Evolutionary conservation across 2,329 filamentous ascomycete genomes (phyloP).

Genomic region (Cadophora luteo-olivacea): DNA sequence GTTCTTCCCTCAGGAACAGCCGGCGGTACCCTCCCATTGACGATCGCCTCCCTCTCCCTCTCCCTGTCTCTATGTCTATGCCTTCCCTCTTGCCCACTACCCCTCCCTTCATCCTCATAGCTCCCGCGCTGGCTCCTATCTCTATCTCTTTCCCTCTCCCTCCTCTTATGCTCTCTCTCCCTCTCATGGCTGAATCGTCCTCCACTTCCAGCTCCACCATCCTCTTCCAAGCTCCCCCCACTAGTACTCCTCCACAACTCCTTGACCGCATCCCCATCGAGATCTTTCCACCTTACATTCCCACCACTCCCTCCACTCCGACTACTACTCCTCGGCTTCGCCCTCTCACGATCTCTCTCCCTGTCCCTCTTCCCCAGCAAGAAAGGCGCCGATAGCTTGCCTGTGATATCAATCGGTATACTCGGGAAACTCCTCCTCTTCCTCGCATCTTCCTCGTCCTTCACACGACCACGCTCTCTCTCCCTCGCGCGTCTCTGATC

Average conservation of each 20-base stretch:
- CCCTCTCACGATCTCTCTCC: slow-evolving; percentile 45
- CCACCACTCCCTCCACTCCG: slow-evolving; percentile 20
- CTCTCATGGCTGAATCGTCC: slow-evolving; percentile 26
- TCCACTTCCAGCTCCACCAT: slow-evolving; percentile 15
- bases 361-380: slow-evolving; percentile 46
- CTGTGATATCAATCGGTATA: slow-evolving; percentile 40
- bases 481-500: slow-evolving; percentile 22
- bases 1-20: slow-evolving; percentile 19
- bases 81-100: slow-evolving; percentile 23
- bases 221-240: slow-evolving; percentile 30
- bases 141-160: slow-evolving; percentile 29
- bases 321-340: slow-evolving; percentile 21
- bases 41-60: slow-evolving; percentile 20
- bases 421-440: slow-evolving; percentile 33
- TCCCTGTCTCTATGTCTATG: slow-evolving; percentile 26
- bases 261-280: slow-evolving; percentile 24
- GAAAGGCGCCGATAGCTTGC: slow-evolving; percentile 43
- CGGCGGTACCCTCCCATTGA: slow-evolving; percentile 11
- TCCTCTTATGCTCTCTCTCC: slow-evolving; percentile 21
- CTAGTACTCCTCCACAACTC: slow-evolving; percentile 38
- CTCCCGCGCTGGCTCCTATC: slow-evolving; percentile 21
- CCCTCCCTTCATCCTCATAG: slow-evolving; percentile 25
- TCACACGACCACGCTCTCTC: slow-evolving; percentile 40
- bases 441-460: slow-evolving; percentile 40
- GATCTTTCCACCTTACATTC: slow-evolving; percentile 34